These are phyloP conservation scores for Cytidiella melzeri DNA, from an alignment of 768 basidiomycete species.

Conservation along the genomic window DNA sequence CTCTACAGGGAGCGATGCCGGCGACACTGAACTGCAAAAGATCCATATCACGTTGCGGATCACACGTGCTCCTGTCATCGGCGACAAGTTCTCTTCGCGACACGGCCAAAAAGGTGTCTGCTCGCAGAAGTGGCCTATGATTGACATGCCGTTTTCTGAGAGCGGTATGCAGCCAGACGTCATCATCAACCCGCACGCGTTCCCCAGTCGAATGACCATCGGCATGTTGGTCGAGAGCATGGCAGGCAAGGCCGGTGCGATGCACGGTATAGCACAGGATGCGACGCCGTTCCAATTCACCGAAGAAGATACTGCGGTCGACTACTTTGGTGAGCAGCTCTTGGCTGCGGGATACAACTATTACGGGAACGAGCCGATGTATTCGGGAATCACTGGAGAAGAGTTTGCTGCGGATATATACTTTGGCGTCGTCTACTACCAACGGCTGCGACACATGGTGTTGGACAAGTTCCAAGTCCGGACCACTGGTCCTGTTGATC, in stretches of 20 bases:
- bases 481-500: slow-evolving; percentile 96
- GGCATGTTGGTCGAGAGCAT: slow-evolving; percentile 99
- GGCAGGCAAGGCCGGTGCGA: slow-evolving; percentile 98
- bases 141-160: slow-evolving; percentile 99
- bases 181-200: slow-evolving; percentile 99
- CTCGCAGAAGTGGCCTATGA: slow-evolving; percentile 96
- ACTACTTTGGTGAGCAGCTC: slow-evolving; percentile 96
- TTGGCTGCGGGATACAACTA: slow-evolving; percentile 95
- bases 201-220: slow-evolving; percentile 99
- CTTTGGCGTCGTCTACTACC: slow-evolving; percentile 97
- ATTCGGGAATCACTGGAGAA: slow-evolving; percentile 97
- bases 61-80: slow-evolving; percentile 92
- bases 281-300: slow-evolving; percentile 99
- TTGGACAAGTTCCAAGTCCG: slow-evolving; percentile 99
- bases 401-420: slow-evolving; percentile 99
- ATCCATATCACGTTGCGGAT: slow-evolving; percentile 91
- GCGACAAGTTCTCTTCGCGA: slow-evolving; percentile 98
- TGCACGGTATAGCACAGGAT: slow-evolving; percentile 98
- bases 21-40: slow-evolving; percentile 86
- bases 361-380: slow-evolving; percentile 99
- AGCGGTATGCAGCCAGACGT: slow-evolving; percentile 99
- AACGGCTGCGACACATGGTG: slow-evolving; percentile 98
- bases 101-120: slow-evolving; percentile 99
- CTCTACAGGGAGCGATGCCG: slow-evolving; percentile 68
- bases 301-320: slow-evolving; percentile 94